Base-by-base conservation (phyloP, 2,329 filamentous ascomycete genomes). In the Apiospora hydei region DNA sequence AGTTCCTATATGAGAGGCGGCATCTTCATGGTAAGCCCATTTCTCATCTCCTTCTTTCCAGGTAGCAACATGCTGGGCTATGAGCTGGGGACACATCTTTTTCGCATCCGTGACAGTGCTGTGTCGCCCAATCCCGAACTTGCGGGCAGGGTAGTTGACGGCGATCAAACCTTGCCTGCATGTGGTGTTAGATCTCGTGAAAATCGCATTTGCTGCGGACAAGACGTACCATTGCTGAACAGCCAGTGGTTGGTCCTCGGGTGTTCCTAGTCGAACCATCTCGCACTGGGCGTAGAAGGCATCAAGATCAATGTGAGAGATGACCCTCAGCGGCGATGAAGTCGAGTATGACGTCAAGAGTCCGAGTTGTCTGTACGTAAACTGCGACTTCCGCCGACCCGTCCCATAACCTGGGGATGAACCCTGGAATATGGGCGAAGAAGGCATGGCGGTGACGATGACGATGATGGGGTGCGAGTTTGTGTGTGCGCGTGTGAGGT, bases 281-380 rank as follows among this genome's bases (percentile, higher is more conserved):
- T 99, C 96, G 80, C 95, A 98, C 85, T 99, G 96, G 4, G 93
- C 93, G 81, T 99, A 99, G 83, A 99, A 99, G 51, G 96, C 96
- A 88, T 99, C 96, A 73, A 99, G 91, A 79, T 99, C 96, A 8
- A 71, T 68, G 24, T 67, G 64, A 43, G 61, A 38, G 30, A 68
- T 34, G 44, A 71, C 64, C 30, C 61, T 64, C 46, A 71, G 61
- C 7, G 64, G 64, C 21, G 61, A 71, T 34, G 70, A 49, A 41
- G 70, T 70, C 53, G 69, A 70, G 44, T 67, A 70, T 53, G 69
- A 70, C n/a, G 69, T n/a, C 24, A 70, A 51, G 24, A 70, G 69
- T 14, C 57, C 46, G 10, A 70, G 30, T 24, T 70, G 69, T 30
- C 69, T 34, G 53, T 70, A 70, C 8, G 69, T 70, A 57, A 70